Base-by-base conservation (phyloP, 805 yeast genomes). In the Saccharomycopsis schoenii region DNA sequence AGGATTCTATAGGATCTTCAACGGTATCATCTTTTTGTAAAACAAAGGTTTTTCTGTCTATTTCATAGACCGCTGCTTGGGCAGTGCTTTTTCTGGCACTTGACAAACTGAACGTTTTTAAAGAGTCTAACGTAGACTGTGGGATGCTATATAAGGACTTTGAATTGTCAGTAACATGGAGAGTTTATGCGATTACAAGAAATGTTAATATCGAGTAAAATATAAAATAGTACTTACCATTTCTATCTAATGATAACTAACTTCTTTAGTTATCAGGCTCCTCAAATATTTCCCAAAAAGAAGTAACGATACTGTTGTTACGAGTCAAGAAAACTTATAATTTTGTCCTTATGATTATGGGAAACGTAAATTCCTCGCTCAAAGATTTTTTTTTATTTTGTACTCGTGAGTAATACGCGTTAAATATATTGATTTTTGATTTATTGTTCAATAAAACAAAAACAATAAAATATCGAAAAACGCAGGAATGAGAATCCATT, bases 51-150 rank as follows among this genome's bases (percentile, higher is more conserved):
- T 70, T 71, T 66, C 79, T 79, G 66, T 84, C 90, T 56, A 87
- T 86, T 57, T 74, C 51, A 12, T 57, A 84, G 24, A 86, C 76
- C 58, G 84, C 72, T 1, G 89, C 89, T 72, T 86, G 84, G 68
- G 86, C 75, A 1, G 73, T 68, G 39, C 78, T 77, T 4, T 85
- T 78, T 69, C 96, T 77, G 14, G 89, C 84, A 64, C 90, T 86
- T 15, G 83, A 75, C 63, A 85, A 82, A 61, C 96, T 81, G 71
- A 90, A 90, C 73, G 86, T 89, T 65, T 82, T 83, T 50, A 89
- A 80, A 15, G 71, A 76, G 10, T 80, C 71, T 56, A 80, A 75
- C 0, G 96, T 86, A 54, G 81, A 87, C 5, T 83, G 77, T 11
- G 86, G 75, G 64, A 89, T 79, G 0, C 84, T 72, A 70, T 88